Percentiles rank a stretch among this genome's conserved stretches.
Conservation (phyloP, 1,139 yeast genomes). For the Zygotorulaspora mrakii region DNA sequence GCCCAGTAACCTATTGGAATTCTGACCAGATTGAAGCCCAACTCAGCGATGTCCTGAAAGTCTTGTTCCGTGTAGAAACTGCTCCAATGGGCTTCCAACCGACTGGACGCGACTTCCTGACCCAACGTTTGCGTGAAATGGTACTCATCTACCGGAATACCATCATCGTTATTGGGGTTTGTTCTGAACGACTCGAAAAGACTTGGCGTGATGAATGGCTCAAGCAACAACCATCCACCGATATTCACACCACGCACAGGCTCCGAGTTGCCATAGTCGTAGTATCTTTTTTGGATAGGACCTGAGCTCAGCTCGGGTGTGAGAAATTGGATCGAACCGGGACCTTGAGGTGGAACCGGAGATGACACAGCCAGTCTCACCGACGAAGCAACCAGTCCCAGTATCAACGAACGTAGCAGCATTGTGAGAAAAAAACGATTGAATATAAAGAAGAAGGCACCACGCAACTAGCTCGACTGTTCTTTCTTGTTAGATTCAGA, state of each 20-base stretch:
- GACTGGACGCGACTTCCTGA: slow-evolving; percentile 47
- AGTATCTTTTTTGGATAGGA: slow-evolving; percentile 31
- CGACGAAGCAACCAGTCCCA: slow-evolving; percentile 5
- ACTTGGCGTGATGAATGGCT: slow-evolving; percentile 83
- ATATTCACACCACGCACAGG: slow-evolving; percentile 71
- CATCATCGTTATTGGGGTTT: slow-evolving; percentile 31
- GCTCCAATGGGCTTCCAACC: slow-evolving; percentile 70
- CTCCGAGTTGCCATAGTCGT: slow-evolving; percentile 27
- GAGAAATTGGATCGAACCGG: slow-evolving; percentile 23
- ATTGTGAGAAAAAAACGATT: slow-evolving; percentile 4
- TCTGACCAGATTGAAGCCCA: slow-evolving; percentile 81
- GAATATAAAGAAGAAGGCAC: background rate
- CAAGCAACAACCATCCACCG: slow-evolving; percentile 92
- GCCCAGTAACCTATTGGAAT: slow-evolving; percentile 98
- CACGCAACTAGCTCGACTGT: too few relatives aligned
- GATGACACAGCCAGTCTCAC: slow-evolving; percentile 13
- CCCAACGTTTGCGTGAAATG: slow-evolving; percentile 66
- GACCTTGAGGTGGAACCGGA: slow-evolving; percentile 24
- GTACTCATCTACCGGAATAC: slow-evolving; percentile 81
- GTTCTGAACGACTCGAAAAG: slow-evolving; percentile 52
- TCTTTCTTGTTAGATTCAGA: too few relatives aligned
- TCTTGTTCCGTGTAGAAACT: slow-evolving; percentile 76
- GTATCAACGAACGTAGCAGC: slow-evolving; percentile 7
- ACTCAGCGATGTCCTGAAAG: slow-evolving; percentile 53
- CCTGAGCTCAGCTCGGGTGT: too few relatives aligned